These are phyloP conservation scores for Prototheca cutis DNA, from an alignment of 163 green algal species.

Conservation along the genomic window DNA sequence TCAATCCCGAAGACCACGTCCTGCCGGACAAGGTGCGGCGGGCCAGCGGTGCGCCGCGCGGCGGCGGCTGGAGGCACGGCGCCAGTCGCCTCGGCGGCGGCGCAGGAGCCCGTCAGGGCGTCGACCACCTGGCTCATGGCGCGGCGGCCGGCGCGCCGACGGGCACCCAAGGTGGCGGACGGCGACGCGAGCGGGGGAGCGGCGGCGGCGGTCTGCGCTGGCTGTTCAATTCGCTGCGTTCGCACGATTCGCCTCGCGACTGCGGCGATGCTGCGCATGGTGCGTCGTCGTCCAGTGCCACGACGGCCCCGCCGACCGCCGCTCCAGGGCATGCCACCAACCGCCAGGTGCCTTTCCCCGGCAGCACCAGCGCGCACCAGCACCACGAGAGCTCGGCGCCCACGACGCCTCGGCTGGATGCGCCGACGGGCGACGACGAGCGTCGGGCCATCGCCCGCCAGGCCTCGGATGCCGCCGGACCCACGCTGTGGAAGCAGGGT, in stretches of 20 bases:
- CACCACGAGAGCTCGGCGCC: neutral
- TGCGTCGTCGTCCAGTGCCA: too few species aligned
- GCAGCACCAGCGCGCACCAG: neutral
- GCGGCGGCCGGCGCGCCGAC: neutral
- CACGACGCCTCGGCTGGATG: neutral
- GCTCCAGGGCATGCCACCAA: neutral
- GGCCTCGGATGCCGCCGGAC: neutral
- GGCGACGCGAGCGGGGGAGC: conserved; percentile 8
- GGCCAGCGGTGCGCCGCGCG: conserved; percentile 5
- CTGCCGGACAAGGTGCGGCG: conserved; percentile 1
- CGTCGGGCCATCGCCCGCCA: conserved; percentile 28
- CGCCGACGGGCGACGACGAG: conserved; percentile 14
- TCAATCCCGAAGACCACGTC: neutral
- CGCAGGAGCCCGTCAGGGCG: neutral
- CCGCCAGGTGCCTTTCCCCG: neutral
- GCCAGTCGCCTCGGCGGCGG: neutral
- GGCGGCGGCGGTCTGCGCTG: conserved; percentile 20
- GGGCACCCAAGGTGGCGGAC: neutral
- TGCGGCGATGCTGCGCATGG: too few species aligned
- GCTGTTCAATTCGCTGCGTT: conserved; percentile 28
- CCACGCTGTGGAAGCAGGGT: conserved; percentile 30
- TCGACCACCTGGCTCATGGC: neutral
- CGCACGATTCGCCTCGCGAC: neutral
- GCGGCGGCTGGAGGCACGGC: neutral
- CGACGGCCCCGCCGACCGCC: too few species aligned